Evolutionary conservation across 176 grass and related monocot genomes (phyloP), one percentile per base, ranked within the genome.

Genomic region (Aegilops bicornis): DNA sequence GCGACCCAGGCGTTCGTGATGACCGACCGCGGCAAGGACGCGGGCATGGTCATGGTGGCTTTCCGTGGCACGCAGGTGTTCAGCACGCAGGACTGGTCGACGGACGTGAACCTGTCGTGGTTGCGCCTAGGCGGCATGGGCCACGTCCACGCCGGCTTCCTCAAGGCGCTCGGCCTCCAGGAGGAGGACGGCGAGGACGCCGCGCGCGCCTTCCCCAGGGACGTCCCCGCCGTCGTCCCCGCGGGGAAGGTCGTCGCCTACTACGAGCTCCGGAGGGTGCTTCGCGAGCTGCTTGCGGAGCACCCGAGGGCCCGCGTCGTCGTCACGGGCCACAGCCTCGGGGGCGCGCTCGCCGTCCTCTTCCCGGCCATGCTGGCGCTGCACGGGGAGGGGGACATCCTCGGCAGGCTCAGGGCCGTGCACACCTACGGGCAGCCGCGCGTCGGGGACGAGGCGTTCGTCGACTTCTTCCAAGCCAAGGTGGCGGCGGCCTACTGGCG

Each of bases 1-100:
- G 88, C 92, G 69, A 97, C 95, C 11, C 92, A 97, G 83, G 92
- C 93, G 66, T 97, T 91, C 71, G 88, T 97, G 79, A 78, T 91
- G 35, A 86, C 82, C 25, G 78, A 97, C 82, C 68, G 80, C 5
- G 3, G 47, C 2, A 3, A 10, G 17, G 79, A 97, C 63, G 92
- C 95, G 6, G 32, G 83, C 81, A 8, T 72, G 17, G 70, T 95
- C 7, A 37, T 97, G 24, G 22, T 97, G 25, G 70, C 84, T 5
- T 97, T 97, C 81, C 92, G 90, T 0, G 91, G 92, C 64, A 95
- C 95, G 5, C 89, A 97, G 86, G 84, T 89, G 17, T 97, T 97
- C 86, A 89, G 91, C 86, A 89, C 73, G 37, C 32, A 78, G 8
- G 95, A 97, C 88, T 97, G 95, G 95, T 87, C 86, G 10, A 95